Base-by-base conservation (phyloP, 805 yeast genomes). In the Kazachstania martiniae region DNA sequence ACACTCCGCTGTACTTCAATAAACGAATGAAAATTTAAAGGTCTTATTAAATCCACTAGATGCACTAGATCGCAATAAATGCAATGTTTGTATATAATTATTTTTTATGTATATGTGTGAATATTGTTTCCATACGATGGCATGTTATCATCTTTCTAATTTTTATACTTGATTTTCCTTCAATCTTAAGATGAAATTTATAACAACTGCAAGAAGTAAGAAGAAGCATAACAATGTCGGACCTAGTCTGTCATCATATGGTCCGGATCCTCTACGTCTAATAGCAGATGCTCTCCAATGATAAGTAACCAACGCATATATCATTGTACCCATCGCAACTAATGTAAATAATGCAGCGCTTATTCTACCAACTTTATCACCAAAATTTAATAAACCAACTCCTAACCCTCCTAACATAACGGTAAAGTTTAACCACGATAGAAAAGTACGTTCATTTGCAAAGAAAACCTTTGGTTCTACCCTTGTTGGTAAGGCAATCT, bases 271-370 rank as follows among this genome's bases (percentile, higher is more conserved):
- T 61, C 97, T 78, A 62, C 89, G 72, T 61, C 99, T 78, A 46
- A 91, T 91, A 38, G 98, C 98, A 55, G 87, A 85, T 2, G 98
- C 98, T 67, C 99, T 83, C 98, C 98, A 93, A 61, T 91, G 99
- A 59, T 91, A 91, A 9, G 97, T 91, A 29, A 85, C 71, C 40
- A 91, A 70, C 2, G 99, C 98, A 51, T 91, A 91, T 3, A 79
- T 70, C 99, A 91, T 91, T 16, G 98, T 89, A 42, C 83, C 85
- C 96, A 91, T 89, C 41, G 98, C 94, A 35, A 91, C 87, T 39
- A 89, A 67, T 3, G 98, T 93, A 68, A 91, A 91, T 35, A 91
- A 66, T 4, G 89, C 91, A 28, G 99, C 97, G 45, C 91, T 77
- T 37, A 91, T 75, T 51, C 94, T 73, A 40, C 97, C 97, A 27